Evolutionary conservation across 129 eudicot genomes (phyloP).

Genomic region (Helianthus tuberosus): DNA sequence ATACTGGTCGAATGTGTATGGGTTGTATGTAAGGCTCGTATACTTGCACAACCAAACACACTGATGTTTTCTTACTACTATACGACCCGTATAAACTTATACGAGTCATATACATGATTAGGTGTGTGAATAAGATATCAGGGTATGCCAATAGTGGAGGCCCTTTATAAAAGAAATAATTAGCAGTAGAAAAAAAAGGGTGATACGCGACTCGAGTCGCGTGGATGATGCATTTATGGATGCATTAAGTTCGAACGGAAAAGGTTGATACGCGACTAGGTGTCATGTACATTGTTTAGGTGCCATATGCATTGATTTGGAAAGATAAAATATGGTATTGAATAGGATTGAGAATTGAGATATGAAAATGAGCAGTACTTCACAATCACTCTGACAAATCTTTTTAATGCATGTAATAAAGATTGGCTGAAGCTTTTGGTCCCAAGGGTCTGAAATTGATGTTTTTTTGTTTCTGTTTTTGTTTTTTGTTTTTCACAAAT

Average conservation of each 20-base stretch:
- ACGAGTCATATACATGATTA: too few species aligned
- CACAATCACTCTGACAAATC: constrained; percentile 2
- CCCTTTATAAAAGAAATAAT: not conserved
- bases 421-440: not conserved
- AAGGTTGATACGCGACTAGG: not conserved
- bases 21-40: too few species aligned
- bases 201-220: not conserved
- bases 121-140: too few species aligned
- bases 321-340: not conserved
- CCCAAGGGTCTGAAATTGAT: not conserved
- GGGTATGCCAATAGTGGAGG: too few species aligned
- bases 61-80: too few species aligned
- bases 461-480: not conserved
- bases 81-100: too few species aligned
- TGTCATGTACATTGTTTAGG: not conserved
- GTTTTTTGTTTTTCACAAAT: not conserved
- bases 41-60: too few species aligned
- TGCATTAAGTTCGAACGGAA: not conserved
- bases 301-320: not conserved
- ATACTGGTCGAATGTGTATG: too few species aligned
- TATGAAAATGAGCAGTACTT: not conserved
- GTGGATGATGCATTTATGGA: not conserved
- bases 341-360: not conserved
- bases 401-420: not conserved
- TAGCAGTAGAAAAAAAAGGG: not conserved